Evolutionary conservation across 208 protist species (phyloP).

Genomic region (Acanthamoeba divionensis): DNA sequence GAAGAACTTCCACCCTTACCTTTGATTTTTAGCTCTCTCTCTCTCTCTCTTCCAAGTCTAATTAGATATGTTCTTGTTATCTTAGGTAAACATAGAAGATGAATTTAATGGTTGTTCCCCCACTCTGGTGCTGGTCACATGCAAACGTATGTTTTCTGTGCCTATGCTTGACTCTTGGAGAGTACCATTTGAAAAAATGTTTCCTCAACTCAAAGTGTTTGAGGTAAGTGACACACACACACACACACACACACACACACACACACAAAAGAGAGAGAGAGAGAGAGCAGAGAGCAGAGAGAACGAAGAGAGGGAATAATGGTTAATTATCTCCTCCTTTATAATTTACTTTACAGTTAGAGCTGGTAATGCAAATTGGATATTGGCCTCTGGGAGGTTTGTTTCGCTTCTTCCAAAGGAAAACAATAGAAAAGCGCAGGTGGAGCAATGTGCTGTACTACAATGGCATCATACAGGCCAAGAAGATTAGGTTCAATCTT

Average conservation of each 20-base stretch:
- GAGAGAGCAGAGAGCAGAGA: too few species aligned
- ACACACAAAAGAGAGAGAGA: too few species aligned
- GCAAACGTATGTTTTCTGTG: background rate
- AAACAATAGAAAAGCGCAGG: background rate
- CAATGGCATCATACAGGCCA: conserved; percentile 15
- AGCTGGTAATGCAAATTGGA: conserved; percentile 13
- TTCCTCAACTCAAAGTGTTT: background rate
- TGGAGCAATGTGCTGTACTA: background rate
- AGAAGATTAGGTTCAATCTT: background rate
- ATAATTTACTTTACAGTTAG: background rate
- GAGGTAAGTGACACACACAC: background rate
- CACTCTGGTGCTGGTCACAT: background rate
- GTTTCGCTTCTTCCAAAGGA: background rate
- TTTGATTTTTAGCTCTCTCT: too few species aligned
- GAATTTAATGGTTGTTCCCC: too few species aligned
- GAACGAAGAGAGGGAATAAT: too few species aligned
- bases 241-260: too few species aligned
- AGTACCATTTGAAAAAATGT: conserved; percentile 4
- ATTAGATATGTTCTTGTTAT: too few species aligned
- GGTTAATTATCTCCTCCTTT: too few species aligned
- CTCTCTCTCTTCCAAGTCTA: too few species aligned
- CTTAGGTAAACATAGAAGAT: too few species aligned
- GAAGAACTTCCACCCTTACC: too few species aligned
- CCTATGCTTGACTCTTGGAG: conserved; percentile 22
- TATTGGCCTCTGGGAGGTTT: conserved; percentile 23